Conservation (phyloP, 2,329 filamentous ascomycete species). For the Aureobasidium sp. region DNA sequence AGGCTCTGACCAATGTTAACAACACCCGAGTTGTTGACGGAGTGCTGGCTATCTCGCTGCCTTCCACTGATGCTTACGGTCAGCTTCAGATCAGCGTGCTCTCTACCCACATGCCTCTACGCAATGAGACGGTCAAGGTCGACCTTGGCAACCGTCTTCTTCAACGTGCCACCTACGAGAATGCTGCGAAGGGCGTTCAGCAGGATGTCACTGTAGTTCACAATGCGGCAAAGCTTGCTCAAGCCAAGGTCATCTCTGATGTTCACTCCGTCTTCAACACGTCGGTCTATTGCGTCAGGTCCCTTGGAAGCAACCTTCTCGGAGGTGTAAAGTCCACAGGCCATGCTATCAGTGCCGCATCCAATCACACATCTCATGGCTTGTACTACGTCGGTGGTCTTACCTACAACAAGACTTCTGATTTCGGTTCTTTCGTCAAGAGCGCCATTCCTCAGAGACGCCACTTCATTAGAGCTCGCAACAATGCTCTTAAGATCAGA, state of each 20-base stretch:
- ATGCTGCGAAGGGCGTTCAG: conserved; percentile 12
- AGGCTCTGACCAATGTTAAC: neutral
- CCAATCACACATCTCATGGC: neutral
- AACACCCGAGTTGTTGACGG: conserved; percentile 9
- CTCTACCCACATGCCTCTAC: neutral
- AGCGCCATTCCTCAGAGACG: conserved; percentile 5
- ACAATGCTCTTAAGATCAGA: conserved; percentile 12
- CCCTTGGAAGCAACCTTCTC: neutral
- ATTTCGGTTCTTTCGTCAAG: conserved; percentile 1
- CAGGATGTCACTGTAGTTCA: conserved; percentile 14
- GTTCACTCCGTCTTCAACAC: conserved; percentile 9
- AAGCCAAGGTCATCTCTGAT: conserved; percentile 8
- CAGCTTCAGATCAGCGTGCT: conserved; percentile 6
- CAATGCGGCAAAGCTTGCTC: conserved; percentile 2
- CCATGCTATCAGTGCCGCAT: neutral
- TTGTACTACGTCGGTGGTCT: conserved; percentile 1
- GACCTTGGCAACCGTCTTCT: conserved; percentile 15
- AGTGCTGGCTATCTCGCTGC: neutral
- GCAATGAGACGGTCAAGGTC: conserved; percentile 13
- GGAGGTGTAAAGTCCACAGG: neutral
- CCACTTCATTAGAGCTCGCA: conserved; percentile 8
- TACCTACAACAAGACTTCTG: conserved; percentile 10
- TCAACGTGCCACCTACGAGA: conserved; percentile 15
- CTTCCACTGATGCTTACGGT: conserved; percentile 9
- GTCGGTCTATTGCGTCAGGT: neutral